Base-by-base conservation (phyloP, 1,284 basidiomycete genomes). In the Ceratobasidium sp. region DNA sequence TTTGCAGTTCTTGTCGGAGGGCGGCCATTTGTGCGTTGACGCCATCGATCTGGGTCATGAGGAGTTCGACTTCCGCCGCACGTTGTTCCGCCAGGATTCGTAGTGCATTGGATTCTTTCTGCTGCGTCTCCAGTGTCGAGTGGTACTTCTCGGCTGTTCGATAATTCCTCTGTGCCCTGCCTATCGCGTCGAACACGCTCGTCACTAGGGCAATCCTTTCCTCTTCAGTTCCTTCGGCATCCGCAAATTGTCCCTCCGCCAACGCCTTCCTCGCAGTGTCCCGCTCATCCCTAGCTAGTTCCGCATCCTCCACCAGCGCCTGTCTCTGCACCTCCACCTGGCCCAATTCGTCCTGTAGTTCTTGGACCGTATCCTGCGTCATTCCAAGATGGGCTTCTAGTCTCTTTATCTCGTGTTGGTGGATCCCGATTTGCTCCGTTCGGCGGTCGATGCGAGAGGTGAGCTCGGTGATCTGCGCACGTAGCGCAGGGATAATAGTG, bases 401-500 rank as follows among this genome's bases (percentile, higher is more conserved):
- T 23, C 73, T 63, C 46, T 72, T 72, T 49, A 76, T 76, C n/a
- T 74, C 73, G 28, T 74, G 71, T 52, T 76, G 75, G 59, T 74
- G 75, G 11, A 74, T 64, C 7, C 73, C 75, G 52, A 76, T 76
- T 54, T 76, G 75, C 47, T 76, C 74, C 9, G 66, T 73, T 32
- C 75, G 70, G 16, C 75, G 70, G n/a, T 67, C 54, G 47, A 76
- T 67, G 9, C 75, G 75, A n/a, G 59, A n/a, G 26, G 61, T 64
- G 47, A 76, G 71, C 44, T 76, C 73, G 35, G 61, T 72, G 26
- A 76, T 61, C 32, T 76, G 66, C 8, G 66, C 66, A 23, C 66
- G 66, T 11, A 69, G 54, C n/a, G 66, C 66, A 58, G 66, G 66
- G 54, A 69, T 26, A 28, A 69, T 69, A 1, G 66, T 49, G 21